Conservation (phyloP, 768 basidiomycete genomes). For the Lyophyllum atratum region DNA sequence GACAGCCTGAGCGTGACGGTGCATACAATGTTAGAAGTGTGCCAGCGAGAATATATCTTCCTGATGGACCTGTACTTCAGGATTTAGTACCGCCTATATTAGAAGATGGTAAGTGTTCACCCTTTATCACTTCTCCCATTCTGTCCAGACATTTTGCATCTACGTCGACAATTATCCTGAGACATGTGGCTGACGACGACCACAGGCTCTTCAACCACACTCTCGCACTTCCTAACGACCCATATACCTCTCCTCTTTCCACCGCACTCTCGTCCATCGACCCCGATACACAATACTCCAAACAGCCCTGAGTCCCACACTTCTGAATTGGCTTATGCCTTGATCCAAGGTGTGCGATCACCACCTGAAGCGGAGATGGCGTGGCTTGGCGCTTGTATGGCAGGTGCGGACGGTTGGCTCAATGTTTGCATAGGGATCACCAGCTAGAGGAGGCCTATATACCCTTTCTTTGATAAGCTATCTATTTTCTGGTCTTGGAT, state of each 20-base stretch:
- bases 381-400: constrained; percentile 91
- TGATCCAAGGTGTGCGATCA: constrained; percentile 82
- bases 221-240: constrained; percentile 65
- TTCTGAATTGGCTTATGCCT: constrained; percentile 66
- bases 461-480: constrained; percentile 1
- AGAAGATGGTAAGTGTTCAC: constrained; percentile 64
- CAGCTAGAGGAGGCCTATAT: constrained; percentile 17
- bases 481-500: not conserved
- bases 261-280: constrained; percentile 43
- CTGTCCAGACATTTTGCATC: not conserved
- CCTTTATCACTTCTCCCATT: not conserved
- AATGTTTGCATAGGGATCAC: constrained; percentile 79
- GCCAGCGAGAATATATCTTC: constrained; percentile 88
- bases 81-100: constrained; percentile 82
- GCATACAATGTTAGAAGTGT: constrained; percentile 87
- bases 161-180: not conserved
- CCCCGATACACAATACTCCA: constrained; percentile 42
- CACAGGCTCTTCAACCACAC: constrained; percentile 70
- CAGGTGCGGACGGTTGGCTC: constrained; percentile 95
- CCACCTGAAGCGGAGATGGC: constrained; percentile 90
- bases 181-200: constrained; percentile 3
- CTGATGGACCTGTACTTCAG: constrained; percentile 87
- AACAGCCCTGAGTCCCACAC: constrained; percentile 34
- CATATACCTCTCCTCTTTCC: constrained; percentile 84
- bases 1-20: constrained; percentile 68